Conservation (phyloP, 2,329 filamentous ascomycete species). For the Beauveria medogensis region DNA sequence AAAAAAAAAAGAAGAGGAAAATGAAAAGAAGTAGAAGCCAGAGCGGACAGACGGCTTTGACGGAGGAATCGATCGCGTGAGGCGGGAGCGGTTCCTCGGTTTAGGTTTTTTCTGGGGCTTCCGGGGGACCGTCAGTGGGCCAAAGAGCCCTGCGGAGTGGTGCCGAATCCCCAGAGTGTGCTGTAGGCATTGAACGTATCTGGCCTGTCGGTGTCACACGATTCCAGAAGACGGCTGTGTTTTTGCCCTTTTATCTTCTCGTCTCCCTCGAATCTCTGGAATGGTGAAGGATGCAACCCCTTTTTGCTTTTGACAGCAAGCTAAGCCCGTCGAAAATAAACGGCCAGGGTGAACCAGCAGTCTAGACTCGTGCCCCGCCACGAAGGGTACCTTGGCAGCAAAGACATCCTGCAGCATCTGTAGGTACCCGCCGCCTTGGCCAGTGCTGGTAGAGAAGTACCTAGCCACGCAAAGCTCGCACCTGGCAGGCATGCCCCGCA, state of each 20-base stretch:
- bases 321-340: background rate
- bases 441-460: too few relatives aligned
- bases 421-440: background rate
- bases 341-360: background rate
- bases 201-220: background rate
- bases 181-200: background rate
- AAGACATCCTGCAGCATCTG: background rate
- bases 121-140: slow-evolving; percentile 1
- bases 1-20: slow-evolving; percentile 6
- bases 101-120: slow-evolving; percentile 12
- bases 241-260: too few relatives aligned
- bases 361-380: background rate
- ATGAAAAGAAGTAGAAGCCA: slow-evolving; percentile 3
- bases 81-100: slow-evolving; percentile 10
- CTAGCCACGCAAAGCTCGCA: too few relatives aligned
- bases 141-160: background rate
- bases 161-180: background rate
- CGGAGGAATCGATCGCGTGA: slow-evolving; percentile 12
- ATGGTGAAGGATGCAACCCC: too few relatives aligned
- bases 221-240: too few relatives aligned
- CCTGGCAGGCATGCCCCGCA: background rate
- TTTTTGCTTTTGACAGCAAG: background rate
- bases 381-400: background rate
- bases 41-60: slow-evolving; percentile 3
- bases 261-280: too few relatives aligned